phyloP scores from a whole-genome alignment of 495 filamentous ascomycete species.

The Xylaria palmicola region DNA sequence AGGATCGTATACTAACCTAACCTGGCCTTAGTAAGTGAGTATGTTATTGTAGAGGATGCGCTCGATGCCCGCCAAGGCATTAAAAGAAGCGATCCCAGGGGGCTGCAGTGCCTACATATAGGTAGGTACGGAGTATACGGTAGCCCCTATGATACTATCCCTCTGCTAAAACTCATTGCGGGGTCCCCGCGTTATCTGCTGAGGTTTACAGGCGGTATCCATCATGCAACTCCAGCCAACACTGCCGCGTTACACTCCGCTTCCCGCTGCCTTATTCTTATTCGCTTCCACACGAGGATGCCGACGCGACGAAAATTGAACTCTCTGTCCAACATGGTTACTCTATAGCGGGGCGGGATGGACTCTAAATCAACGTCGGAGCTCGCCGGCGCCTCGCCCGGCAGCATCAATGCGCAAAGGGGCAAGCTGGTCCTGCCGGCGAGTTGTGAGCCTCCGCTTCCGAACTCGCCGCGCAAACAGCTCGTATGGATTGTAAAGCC shows the following conservation, averaged over 20 bases:
- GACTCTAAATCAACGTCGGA: conserved; percentile 32
- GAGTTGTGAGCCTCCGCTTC: conserved; percentile 77
- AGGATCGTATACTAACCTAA: too few species aligned
- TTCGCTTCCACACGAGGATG: background rate
- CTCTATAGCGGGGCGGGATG: conserved; percentile 19
- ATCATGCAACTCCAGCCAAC: background rate
- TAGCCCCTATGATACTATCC: too few species aligned
- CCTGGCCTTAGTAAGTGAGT: too few species aligned
- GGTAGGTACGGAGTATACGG: too few species aligned
- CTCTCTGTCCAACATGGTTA: conserved; percentile 5
- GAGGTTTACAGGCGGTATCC: background rate
- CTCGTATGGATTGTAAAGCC: conserved; percentile 76
- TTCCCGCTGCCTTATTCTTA: background rate
- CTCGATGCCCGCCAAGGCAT: too few species aligned
- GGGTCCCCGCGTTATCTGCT: conserved; percentile 5
- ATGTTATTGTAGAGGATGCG: too few species aligned
- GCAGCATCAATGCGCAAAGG: conserved; percentile 20
- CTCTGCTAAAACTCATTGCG: background rate
- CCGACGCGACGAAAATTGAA: background rate
- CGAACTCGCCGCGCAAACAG: conserved; percentile 67
- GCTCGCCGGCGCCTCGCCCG: conserved; percentile 25
- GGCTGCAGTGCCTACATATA: too few species aligned
- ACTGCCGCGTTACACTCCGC: conserved; percentile 17
- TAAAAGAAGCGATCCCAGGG: too few species aligned
- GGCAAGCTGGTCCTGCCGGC: conserved; percentile 60